Percentiles rank a stretch among this genome's conserved stretches.
Conservation (phyloP, 345 rosid genomes). For the Pugionium dolabratum region DNA sequence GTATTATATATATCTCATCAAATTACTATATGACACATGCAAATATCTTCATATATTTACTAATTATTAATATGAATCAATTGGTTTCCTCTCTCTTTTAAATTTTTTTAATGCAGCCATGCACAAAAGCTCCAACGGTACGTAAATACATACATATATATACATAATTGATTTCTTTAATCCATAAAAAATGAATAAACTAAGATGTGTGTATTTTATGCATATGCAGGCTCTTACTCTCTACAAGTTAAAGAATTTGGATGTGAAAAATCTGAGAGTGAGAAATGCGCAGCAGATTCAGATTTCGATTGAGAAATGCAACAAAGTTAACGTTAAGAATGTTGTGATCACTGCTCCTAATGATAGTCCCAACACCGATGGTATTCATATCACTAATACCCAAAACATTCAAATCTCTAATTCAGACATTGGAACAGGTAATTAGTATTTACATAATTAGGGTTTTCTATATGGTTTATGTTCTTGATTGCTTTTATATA, state of each 20-base stretch:
- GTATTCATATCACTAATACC: constrained; percentile 72
- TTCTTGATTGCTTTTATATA: constrained; percentile 38
- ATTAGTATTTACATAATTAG: constrained; percentile 46
- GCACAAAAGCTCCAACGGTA: constrained; percentile 88
- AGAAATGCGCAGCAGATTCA: constrained; percentile 79
- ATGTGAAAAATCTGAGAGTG: constrained; percentile 52
- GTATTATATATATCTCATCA: constrained; percentile 39
- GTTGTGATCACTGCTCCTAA: constrained; percentile 55
- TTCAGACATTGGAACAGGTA: constrained; percentile 67
- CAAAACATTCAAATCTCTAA: constrained; percentile 54
- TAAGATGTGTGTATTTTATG: constrained; percentile 25
- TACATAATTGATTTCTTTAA: constrained; percentile 40
- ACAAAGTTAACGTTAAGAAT: constrained; percentile 47
- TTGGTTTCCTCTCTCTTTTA: background rate
- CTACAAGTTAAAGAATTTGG: constrained; percentile 51
- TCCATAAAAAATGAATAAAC: constrained; percentile 45
- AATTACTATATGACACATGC: background rate
- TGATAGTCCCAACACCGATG: constrained; percentile 87
- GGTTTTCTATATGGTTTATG: background rate
- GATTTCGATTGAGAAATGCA: constrained; percentile 55
- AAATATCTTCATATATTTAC: background rate
- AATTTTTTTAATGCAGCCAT: constrained; percentile 60
- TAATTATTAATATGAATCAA: background rate
- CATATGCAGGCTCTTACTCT: constrained; percentile 71
- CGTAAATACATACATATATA: constrained; percentile 10